Base-by-base conservation (phyloP, 108 stramenopile species). In the Aurantiochytrium sp. region DNA sequence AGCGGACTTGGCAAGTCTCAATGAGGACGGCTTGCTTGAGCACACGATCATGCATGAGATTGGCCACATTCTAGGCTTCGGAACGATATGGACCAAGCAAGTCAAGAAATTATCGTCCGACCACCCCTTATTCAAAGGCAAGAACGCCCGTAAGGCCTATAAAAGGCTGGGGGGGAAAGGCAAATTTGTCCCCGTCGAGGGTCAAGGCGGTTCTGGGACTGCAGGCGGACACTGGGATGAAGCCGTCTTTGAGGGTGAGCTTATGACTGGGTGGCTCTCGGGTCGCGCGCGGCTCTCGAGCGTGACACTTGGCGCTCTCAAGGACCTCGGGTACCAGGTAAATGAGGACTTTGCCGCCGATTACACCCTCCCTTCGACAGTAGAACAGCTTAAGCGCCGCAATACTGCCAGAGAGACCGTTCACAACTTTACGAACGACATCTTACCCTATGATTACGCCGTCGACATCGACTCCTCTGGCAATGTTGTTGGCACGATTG, bases 231-330 rank as follows among this genome's bases (percentile, higher is more conserved):
- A 83, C 51, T 83, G 76, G 76, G 23, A 28, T 12, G 51, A 47
- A 4, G 19, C 76, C 25, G 76, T 83, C n/a, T 83, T 83, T 23
- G 76, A 83, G 49, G 51, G 51, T 35, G 76, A 83, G 76, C 49
- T 83, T 4, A 83, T 83, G 76, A 83, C 76, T 45, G 76, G 76
- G 14, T 83, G 19, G 45, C 76, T 83, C 76, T 53, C 76, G 51
- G 76, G 76, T 23, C 25, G 16, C 8, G 45, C 12, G 76, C 76
- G 51, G 45, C 45, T 83, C 23, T 53, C 49, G 18, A 12, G 6
- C 10, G n/a, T 83, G 18, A 83, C 76, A 14, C 14, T 53, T 35
- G 49, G n/a, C n/a, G 51, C 49, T 12, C 76, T 83, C 4, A 23
- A 55, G 23, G 76, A 83, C 2, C n/a, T 83, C 16, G 76, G 76